phyloP scores from a whole-genome alignment of 2,329 filamentous ascomycete genomes.

The Bipolaris sorokiniana region DNA sequence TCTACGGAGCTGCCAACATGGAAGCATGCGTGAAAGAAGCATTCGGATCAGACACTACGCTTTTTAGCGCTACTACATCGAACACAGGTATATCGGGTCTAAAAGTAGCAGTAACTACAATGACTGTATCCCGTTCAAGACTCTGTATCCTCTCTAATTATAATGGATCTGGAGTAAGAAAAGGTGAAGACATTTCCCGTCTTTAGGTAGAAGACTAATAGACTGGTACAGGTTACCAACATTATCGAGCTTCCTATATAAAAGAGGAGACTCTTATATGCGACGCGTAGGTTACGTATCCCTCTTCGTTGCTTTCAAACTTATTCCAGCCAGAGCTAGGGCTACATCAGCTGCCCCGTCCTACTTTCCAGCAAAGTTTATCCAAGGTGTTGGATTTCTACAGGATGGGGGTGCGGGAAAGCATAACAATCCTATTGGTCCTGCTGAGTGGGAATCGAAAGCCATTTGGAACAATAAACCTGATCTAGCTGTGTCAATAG shows the following conservation, averaged over 20 bases:
- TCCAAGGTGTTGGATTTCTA: conserved; percentile 15
- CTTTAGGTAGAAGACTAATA: not conserved
- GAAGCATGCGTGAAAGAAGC: conserved; percentile 38
- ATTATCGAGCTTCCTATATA: conserved; percentile 13
- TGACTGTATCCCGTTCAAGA: conserved; percentile 9
- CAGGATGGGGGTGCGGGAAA: conserved; percentile 18
- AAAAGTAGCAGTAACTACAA: conserved; percentile 22
- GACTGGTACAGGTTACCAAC: conserved; percentile 15
- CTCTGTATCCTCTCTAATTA: conserved; percentile 27
- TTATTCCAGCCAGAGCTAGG: conserved; percentile 11
- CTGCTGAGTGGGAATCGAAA: conserved; percentile 18
- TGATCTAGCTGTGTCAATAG: conserved; percentile 19
- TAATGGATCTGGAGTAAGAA: conserved; percentile 12
- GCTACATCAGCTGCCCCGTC: conserved; percentile 19
- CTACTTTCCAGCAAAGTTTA: conserved; percentile 26
- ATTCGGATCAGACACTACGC: conserved; percentile 7
- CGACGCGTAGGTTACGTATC: conserved; percentile 14
- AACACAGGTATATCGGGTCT: conserved; percentile 4
- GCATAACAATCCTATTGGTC: conserved; percentile 19
- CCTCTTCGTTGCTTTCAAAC: not conserved
- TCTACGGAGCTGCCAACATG: conserved; percentile 41
- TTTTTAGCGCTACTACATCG: conserved; percentile 14
- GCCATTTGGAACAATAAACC: conserved; percentile 16
- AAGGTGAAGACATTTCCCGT: conserved; percentile 9
- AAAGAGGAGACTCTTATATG: conserved; percentile 17